These are phyloP conservation scores for Ceriops tagal DNA, from an alignment of 345 rosid species.

Conservation along the genomic window DNA sequence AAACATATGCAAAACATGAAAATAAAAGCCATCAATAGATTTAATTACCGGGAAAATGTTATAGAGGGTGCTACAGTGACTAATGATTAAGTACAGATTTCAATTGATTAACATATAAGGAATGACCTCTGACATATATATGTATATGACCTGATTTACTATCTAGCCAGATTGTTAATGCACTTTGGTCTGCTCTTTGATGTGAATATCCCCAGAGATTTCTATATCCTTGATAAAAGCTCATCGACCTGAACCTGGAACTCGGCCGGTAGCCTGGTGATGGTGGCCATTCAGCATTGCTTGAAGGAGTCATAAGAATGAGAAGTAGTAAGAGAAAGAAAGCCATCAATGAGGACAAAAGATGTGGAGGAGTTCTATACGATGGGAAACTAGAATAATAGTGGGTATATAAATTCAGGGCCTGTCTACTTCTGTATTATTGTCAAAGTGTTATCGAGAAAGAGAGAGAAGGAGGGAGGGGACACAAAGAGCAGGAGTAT, in stretches of 20 bases:
- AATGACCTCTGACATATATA: neutral
- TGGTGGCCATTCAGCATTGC: slow-evolving; percentile 65
- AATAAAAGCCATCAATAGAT: neutral
- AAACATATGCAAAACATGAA: slow-evolving; percentile 2
- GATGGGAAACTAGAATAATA: slow-evolving; percentile 25
- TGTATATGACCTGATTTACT: slow-evolving; percentile 49
- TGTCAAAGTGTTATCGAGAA: neutral
- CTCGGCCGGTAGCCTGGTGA: slow-evolving; percentile 95
- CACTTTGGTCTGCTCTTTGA: slow-evolving; percentile 58
- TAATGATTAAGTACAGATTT: slow-evolving; percentile 1
- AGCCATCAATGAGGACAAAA: slow-evolving; percentile 22
- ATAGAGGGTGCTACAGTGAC: neutral
- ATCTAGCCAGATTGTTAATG: slow-evolving; percentile 86
- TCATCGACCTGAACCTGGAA: slow-evolving; percentile 57
- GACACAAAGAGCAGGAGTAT: neutral
- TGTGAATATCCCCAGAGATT: slow-evolving; percentile 92
- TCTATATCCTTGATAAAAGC: slow-evolving; percentile 61
- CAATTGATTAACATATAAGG: neutral
- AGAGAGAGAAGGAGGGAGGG: slow-evolving; percentile 14
- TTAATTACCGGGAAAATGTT: neutral
- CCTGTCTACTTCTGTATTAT: too few species aligned
- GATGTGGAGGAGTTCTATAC: slow-evolving; percentile 2
- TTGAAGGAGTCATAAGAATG: slow-evolving; percentile 31
- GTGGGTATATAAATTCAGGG: slow-evolving; percentile 37
- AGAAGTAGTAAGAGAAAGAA: slow-evolving; percentile 34